These are phyloP conservation scores for Cladosporium sp. DNA, from an alignment of 2,329 filamentous ascomycete species.

Conservation along the genomic window DNA sequence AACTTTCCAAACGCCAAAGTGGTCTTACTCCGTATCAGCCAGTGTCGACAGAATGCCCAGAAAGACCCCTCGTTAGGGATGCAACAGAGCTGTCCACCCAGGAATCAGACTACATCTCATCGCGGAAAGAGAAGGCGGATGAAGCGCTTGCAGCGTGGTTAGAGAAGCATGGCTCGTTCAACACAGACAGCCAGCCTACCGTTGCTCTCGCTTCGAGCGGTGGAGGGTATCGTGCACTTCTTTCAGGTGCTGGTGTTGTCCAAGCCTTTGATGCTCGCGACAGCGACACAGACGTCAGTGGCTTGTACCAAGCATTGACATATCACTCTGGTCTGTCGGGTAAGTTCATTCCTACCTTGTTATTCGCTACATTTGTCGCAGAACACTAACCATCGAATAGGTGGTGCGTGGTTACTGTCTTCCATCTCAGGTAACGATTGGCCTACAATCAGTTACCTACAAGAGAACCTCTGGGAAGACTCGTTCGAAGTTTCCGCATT, in stretches of 20 bases:
- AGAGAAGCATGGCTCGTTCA: slow-evolving; percentile 33
- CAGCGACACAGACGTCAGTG: slow-evolving; percentile 34
- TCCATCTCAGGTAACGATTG: slow-evolving; percentile 45
- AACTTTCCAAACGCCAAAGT: slow-evolving; percentile 1
- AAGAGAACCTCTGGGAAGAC: slow-evolving; percentile 37
- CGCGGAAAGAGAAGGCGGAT: slow-evolving; percentile 37
- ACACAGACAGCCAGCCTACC: slow-evolving; percentile 34
- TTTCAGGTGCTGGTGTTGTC: slow-evolving; percentile 37
- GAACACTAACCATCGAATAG: too few species aligned
- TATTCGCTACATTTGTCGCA: too few species aligned
- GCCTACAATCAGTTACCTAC: slow-evolving; percentile 39
- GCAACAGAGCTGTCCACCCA: slow-evolving; percentile 31
- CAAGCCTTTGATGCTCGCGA: slow-evolving; percentile 43
- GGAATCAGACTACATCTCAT: slow-evolving; percentile 36
- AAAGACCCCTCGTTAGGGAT: slow-evolving; percentile 35
- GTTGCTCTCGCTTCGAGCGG: slow-evolving; percentile 41
- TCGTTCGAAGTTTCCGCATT: slow-evolving; percentile 36
- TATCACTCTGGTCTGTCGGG: slow-evolving; percentile 37
- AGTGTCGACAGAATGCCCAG: slow-evolving; percentile 35
- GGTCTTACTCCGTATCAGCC: slow-evolving; percentile 31
- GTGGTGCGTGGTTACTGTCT: slow-evolving; percentile 44
- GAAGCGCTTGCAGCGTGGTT: slow-evolving; percentile 37
- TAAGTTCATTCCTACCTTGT: too few species aligned
- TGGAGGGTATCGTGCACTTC: slow-evolving; percentile 40
- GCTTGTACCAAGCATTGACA: slow-evolving; percentile 43